Base-by-base conservation (phyloP, 192 early-diverging fungal genomes). In the Coemansia guatemalensis region DNA sequence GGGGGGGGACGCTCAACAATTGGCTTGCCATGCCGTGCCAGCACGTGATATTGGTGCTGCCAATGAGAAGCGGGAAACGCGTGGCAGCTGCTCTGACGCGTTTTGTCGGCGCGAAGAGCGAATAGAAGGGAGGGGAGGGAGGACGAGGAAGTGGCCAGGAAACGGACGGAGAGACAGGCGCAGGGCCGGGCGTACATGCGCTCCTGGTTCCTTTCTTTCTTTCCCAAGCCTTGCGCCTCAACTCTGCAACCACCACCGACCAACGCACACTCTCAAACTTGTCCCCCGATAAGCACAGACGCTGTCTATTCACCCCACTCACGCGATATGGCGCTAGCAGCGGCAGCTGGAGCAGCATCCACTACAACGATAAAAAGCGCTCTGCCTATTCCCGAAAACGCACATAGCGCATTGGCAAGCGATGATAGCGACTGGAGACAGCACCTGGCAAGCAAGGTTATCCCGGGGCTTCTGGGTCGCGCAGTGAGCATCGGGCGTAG, bases 401-500 rank as follows among this genome's bases (percentile, higher is more conserved):
- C 17, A 21, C 35, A 58, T 4, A 58, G 18, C 26, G 35, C 24
- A 21, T 32, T 27, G 26, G 18, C 47, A 9, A 53, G 3, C 4
- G 44, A 49, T 17, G 53, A 53, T 24, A 30, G 8, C 0, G 58
- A 63, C 32, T 80, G 77, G 77, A 47, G 29, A 29, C 61, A 68
- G 54, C 68, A 65, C 39, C 72, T 80, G 14, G 39, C 50, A 24
- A 35, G 48, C 66, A 82, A 76, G 58, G 57, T 73, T 25, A 73
- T 82, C 6, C 26, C 56, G 18, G 79, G 79, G 17, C 53, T 76
- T 49, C 8, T 39, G 54, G 57, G 25, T 5, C 69, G 68, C 27
- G 53, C 70, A 4, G 60, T 82, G 49, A 69, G 67, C 23, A 73
- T 82, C 25, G 79, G 79, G 32, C 79, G 79, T 51, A 69, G 74